These are phyloP conservation scores for Calonectria crousiana DNA, from an alignment of 2,329 filamentous ascomycete species.

Conservation along the genomic window DNA sequence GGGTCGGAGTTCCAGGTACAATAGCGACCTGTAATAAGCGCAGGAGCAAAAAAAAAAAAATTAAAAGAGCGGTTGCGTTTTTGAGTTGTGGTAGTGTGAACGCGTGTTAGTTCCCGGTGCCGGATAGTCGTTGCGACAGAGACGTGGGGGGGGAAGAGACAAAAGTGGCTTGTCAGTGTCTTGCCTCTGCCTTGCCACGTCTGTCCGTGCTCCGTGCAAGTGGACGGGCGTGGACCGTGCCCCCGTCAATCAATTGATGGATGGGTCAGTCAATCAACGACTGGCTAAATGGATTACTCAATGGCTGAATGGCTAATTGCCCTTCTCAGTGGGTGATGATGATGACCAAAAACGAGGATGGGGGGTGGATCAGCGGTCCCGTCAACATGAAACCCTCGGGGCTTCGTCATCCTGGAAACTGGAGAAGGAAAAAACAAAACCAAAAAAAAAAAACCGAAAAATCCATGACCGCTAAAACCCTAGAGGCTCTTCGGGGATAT, in stretches of 20 bases:
- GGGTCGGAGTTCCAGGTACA: slow-evolving; percentile 2
- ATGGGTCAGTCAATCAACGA: slow-evolving; percentile 11
- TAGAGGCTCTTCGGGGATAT: slow-evolving; percentile 12
- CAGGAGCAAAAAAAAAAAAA: neutral
- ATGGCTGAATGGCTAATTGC: slow-evolving; percentile 18
- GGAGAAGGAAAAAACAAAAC: neutral
- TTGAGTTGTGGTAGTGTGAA: slow-evolving; percentile 15
- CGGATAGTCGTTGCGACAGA: neutral
- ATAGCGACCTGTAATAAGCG: neutral
- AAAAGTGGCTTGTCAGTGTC: slow-evolving; percentile 13
- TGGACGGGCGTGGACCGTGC: slow-evolving; percentile 21
- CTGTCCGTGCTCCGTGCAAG: slow-evolving; percentile 9
- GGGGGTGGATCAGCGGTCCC: slow-evolving; percentile 2
- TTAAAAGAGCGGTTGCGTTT: slow-evolving; percentile 4
- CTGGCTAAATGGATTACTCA: slow-evolving; percentile 17
- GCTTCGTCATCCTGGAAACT: slow-evolving; percentile 16
- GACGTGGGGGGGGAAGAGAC: slow-evolving; percentile 16
- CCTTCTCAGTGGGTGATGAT: neutral
- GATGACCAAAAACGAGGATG: neutral
- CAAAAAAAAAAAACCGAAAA: neutral
- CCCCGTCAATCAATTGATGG: slow-evolving; percentile 10
- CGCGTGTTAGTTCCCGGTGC: slow-evolving; percentile 20
- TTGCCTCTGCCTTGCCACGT: slow-evolving; percentile 14
- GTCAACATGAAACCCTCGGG: slow-evolving; percentile 20
- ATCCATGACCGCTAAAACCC: neutral